phyloP scores from a whole-genome alignment of 2,329 filamentous ascomycete genomes.

The Amauroascus niger region DNA sequence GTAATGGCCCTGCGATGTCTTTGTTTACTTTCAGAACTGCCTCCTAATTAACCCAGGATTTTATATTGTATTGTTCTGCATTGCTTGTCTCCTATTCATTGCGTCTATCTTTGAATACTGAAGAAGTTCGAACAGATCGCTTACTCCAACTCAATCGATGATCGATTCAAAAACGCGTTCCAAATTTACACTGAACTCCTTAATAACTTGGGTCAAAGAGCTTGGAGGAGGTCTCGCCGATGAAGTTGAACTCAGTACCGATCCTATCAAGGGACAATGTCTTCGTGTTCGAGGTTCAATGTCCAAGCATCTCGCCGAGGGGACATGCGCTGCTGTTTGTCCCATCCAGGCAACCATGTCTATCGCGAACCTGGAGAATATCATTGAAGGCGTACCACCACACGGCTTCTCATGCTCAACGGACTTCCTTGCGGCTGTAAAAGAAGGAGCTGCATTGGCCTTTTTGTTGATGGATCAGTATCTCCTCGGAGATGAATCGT shows the following conservation, averaged over 20 bases:
- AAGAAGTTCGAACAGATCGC: not conserved
- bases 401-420: constrained; percentile 39
- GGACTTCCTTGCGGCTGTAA: constrained; percentile 42
- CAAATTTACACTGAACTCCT: not conserved
- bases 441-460: constrained; percentile 52
- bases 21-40: not conserved
- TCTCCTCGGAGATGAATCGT: constrained; percentile 48
- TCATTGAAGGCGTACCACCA: constrained; percentile 7
- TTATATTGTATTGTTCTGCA: not conserved
- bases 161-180: too few relatives aligned
- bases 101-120: not conserved
- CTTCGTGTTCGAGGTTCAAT: constrained; percentile 5
- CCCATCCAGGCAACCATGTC: constrained; percentile 16
- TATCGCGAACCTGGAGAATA: constrained; percentile 15
- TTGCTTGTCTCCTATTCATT: not conserved
- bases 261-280: constrained; percentile 10
- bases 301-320: not conserved
- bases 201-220: constrained; percentile 11
- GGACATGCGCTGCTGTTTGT: constrained; percentile 14
- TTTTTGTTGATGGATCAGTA: constrained; percentile 63
- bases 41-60: not conserved
- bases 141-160: not conserved
- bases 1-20: too few relatives aligned
- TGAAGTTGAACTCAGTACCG: constrained; percentile 14
- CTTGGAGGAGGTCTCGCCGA: constrained; percentile 17